These are phyloP conservation scores for Saccharomyces hybrid DNA, from an alignment of 1,139 yeast genomes.

Conservation along the genomic window DNA sequence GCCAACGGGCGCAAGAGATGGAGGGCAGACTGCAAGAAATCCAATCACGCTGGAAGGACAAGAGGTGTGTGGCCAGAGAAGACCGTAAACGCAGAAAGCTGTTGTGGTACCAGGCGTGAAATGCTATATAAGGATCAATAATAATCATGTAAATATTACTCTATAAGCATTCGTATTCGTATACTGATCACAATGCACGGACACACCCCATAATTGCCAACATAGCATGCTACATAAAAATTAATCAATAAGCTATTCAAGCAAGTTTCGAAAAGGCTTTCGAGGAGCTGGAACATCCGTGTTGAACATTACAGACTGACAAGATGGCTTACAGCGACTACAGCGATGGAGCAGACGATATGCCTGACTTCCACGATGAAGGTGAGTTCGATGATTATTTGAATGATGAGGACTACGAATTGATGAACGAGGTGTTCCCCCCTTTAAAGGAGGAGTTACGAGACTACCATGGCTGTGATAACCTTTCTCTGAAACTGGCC, in stretches of 20 bases:
- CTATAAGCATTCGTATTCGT: background rate
- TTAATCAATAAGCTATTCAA: background rate
- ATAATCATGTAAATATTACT: conserved; percentile 9
- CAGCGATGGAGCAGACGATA: conserved; percentile 22
- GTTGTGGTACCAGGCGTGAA: conserved; percentile 56
- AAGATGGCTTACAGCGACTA: conserved; percentile 15
- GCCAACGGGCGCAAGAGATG: conserved; percentile 40
- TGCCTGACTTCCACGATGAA: conserved; percentile 30
- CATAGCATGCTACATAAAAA: background rate
- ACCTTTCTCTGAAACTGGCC: conserved; percentile 26
- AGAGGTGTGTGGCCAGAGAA: conserved; percentile 40
- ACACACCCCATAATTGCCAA: conserved; percentile 5
- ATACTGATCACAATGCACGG: conserved; percentile 1
- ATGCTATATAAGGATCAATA: conserved; percentile 1
- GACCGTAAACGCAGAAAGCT: conserved; percentile 52
- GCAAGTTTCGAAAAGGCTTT: background rate
- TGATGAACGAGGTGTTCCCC: conserved; percentile 28
- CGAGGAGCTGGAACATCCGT: background rate
- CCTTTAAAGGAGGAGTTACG: conserved; percentile 19
- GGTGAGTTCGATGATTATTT: conserved; percentile 33
- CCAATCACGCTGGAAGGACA: conserved; percentile 43
- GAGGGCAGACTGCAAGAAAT: conserved; percentile 36
- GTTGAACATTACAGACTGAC: conserved; percentile 6
- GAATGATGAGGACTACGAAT: conserved; percentile 31
- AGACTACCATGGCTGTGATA: conserved; percentile 29